Percentiles rank a stretch among this genome's conserved stretches.
Conservation (phyloP, 495 filamentous ascomycete species). For the Tricharina praecox region DNA sequence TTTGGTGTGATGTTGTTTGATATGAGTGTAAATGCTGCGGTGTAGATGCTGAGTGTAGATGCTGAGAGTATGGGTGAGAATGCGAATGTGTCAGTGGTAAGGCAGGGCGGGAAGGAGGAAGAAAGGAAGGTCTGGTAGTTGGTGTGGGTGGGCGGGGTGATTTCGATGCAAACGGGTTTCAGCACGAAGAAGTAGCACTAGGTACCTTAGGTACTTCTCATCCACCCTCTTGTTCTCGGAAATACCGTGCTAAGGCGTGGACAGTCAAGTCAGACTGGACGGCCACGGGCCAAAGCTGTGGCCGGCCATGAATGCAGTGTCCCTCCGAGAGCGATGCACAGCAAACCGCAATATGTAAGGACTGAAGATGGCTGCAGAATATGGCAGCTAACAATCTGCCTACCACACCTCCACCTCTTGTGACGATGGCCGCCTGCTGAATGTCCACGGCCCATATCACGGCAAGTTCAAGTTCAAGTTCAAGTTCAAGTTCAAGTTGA, state of each 20-base stretch:
- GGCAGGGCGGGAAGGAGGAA: neutral
- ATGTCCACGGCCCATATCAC: too few relatives aligned
- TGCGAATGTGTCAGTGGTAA: neutral
- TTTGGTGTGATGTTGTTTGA: neutral
- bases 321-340: too few relatives aligned
- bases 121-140: neutral
- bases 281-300: too few relatives aligned
- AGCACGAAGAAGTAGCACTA: neutral
- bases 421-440: too few relatives aligned
- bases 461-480: too few relatives aligned
- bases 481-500: too few relatives aligned
- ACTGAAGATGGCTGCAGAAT: neutral
- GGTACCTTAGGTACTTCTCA: neutral
- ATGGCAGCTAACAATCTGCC: neutral
- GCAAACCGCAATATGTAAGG: neutral
- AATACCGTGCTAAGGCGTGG: neutral
- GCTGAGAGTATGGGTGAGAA: conserved; percentile 1
- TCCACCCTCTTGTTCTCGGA: neutral
- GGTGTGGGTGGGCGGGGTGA: neutral
- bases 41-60: neutral
- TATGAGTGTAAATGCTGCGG: neutral
- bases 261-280: too few relatives aligned
- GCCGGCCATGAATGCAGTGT: neutral
- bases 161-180: neutral
- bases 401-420: neutral